phyloP scores from a whole-genome alignment of 371 early-diverging fungal genomes.

The Modicella reniformis region DNA sequence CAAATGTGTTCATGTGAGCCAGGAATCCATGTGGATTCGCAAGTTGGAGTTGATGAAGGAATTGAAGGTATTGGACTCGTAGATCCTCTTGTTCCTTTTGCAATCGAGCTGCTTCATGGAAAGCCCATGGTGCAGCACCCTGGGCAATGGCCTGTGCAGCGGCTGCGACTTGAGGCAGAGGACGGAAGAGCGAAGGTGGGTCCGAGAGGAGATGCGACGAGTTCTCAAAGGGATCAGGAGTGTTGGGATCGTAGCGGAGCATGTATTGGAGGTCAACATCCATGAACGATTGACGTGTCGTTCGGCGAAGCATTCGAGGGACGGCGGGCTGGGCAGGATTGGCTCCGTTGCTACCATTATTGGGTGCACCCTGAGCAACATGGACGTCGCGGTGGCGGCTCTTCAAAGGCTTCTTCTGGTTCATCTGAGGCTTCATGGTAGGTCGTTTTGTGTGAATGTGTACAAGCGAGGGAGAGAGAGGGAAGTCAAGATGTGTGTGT shows the following conservation, averaged over 20 bases:
- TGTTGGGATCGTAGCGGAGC: constrained; percentile 37
- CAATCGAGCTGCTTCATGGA: constrained; percentile 45
- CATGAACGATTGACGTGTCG: constrained; percentile 51
- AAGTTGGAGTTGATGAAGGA: constrained; percentile 42
- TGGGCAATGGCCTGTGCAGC: constrained; percentile 51
- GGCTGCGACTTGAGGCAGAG: constrained; percentile 42
- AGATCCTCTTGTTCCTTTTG: constrained; percentile 54
- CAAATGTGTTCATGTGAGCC: constrained; percentile 52
- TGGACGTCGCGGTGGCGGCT: constrained; percentile 31
- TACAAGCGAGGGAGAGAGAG: background rate
- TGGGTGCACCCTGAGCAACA: background rate
- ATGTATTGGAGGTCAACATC: constrained; percentile 54
- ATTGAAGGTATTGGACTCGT: constrained; percentile 50
- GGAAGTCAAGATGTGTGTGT: too few relatives aligned
- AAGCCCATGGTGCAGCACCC: constrained; percentile 44
- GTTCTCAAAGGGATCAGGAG: constrained; percentile 44
- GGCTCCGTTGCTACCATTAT: background rate
- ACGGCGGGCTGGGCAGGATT: constrained; percentile 16
- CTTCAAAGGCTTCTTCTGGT: constrained; percentile 37
- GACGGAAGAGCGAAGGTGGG: constrained; percentile 52
- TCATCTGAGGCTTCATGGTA: constrained; percentile 44
- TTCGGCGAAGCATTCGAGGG: constrained; percentile 49
- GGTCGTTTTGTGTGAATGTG: background rate
- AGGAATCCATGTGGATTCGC: constrained; percentile 48
- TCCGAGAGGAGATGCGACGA: constrained; percentile 50